phyloP scores from a whole-genome alignment of 2,329 filamentous ascomycete genomes.

The Torrubiella hemipterigena region DNA sequence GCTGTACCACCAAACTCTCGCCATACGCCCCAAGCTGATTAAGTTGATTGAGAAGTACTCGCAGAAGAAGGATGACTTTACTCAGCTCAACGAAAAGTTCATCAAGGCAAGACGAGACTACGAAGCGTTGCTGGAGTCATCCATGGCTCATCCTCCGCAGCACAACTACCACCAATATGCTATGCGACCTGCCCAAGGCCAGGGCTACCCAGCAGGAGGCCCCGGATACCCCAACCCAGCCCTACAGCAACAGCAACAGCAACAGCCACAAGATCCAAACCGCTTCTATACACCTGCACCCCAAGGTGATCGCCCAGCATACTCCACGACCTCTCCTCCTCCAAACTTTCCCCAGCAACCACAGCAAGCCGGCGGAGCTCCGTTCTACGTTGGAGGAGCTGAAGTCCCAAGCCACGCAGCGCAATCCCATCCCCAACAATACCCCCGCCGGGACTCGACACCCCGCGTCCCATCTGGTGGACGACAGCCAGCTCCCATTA shows the following conservation, averaged over 20 bases:
- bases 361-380: conserved; percentile 36
- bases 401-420: conserved; percentile 33
- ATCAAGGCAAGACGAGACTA: conserved; percentile 97
- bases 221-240: conserved; percentile 29
- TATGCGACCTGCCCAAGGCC: conserved; percentile 36
- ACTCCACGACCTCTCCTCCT: conserved; percentile 35
- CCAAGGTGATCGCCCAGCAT: conserved; percentile 29
- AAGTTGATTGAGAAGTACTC: conserved; percentile 98
- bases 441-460: conserved; percentile 39
- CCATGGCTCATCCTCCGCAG: conserved; percentile 88
- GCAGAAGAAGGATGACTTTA: conserved; percentile 99
- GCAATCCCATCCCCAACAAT: conserved; percentile 15
- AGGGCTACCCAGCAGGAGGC: conserved; percentile 28
- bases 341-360: conserved; percentile 42
- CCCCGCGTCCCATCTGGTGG: conserved; percentile 34
- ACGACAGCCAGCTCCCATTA: conserved; percentile 36
- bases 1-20: conserved; percentile 83
- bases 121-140: conserved; percentile 87
- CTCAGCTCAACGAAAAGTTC: conserved; percentile 97
- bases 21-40: conserved; percentile 92
- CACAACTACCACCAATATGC: conserved; percentile 61
- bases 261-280: too few species aligned
- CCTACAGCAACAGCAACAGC: conserved; percentile 36
- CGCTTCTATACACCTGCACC: conserved; percentile 57
- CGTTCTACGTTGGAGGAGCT: conserved; percentile 54